phyloP scores from a whole-genome alignment of 305 asterid species.

The Fraxinus nigra region DNA sequence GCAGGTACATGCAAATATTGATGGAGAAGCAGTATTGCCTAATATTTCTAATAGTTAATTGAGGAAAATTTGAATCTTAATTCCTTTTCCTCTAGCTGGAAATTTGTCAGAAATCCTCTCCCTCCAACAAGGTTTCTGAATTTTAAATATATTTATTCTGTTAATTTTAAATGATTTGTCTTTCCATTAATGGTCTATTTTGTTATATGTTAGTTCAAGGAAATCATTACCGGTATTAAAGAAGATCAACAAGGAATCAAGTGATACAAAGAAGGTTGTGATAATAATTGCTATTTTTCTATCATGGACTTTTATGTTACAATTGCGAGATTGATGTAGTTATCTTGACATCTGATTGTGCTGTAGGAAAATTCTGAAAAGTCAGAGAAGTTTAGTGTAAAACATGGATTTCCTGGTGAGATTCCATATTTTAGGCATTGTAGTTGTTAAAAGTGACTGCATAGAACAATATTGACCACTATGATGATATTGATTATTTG shows the following conservation, averaged over 20 bases:
- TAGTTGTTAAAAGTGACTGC: conserved; percentile 13
- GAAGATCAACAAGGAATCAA: conserved; percentile 39
- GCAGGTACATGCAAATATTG: conserved; percentile 33
- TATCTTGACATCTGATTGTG: neutral
- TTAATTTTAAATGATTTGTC: conserved; percentile 22
- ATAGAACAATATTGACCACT: neutral
- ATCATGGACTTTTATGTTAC: conserved; percentile 13
- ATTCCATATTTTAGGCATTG: conserved; percentile 23
- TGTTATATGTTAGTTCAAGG: conserved; percentile 46
- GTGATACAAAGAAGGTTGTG: conserved; percentile 48
- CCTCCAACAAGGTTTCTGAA: conserved; percentile 54
- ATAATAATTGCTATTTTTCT: conserved; percentile 22
- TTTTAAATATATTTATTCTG: conserved; percentile 18
- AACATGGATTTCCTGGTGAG: conserved; percentile 70
- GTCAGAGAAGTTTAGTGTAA: conserved; percentile 38
- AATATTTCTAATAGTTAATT: neutral
- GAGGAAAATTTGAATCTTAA: conserved; percentile 9
- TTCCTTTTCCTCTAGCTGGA: conserved; percentile 45
- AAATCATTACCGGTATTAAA: conserved; percentile 61
- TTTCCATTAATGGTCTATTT: conserved; percentile 28
- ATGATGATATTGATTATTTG: conserved; percentile 14
- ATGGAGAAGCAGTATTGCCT: conserved; percentile 3
- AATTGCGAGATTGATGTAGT: conserved; percentile 16
- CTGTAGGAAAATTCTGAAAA: conserved; percentile 48
- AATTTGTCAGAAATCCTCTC: conserved; percentile 43